These are phyloP conservation scores for Cyberlindnera maritima DNA, from an alignment of 805 yeast genomes.

Conservation along the genomic window DNA sequence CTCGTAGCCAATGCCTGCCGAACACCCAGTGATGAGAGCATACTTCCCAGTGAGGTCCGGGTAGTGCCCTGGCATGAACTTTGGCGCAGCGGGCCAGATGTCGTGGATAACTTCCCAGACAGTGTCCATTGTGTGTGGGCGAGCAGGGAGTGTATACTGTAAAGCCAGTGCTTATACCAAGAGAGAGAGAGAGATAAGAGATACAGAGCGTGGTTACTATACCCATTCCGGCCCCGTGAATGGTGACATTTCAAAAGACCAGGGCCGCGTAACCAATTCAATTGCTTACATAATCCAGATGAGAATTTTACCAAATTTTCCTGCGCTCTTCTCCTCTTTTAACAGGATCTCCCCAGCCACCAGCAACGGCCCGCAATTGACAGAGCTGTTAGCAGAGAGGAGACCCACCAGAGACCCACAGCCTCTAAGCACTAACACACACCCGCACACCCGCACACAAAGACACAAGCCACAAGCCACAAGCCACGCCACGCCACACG, in stretches of 20 bases:
- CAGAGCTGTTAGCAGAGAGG: too few species aligned
- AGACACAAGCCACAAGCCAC: too few species aligned
- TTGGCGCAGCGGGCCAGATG: constrained; percentile 23
- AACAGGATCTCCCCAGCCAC: not conserved
- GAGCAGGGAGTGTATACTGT: too few species aligned
- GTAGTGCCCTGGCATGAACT: constrained; percentile 29
- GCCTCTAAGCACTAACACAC: too few species aligned
- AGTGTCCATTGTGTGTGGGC: not conserved
- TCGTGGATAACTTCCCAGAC: constrained; percentile 12
- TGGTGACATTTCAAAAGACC: not conserved
- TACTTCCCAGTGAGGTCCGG: constrained; percentile 28
- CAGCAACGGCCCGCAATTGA: too few species aligned
- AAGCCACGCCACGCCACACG: not conserved
- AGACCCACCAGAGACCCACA: too few species aligned
- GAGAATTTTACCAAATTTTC: constrained; percentile 5
- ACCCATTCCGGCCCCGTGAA: too few species aligned
- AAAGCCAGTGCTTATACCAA: too few species aligned
- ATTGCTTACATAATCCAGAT: constrained; percentile 1
- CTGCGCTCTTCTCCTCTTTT: not conserved
- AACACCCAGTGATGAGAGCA: constrained; percentile 33
- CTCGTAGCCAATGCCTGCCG: constrained; percentile 35
- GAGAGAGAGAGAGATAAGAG: too few species aligned
- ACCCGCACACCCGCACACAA: too few species aligned
- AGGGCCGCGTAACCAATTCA: not conserved
- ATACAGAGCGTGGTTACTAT: too few species aligned